phyloP scores from a whole-genome alignment of 805 yeast genomes.

The Ogataea siamensis region DNA sequence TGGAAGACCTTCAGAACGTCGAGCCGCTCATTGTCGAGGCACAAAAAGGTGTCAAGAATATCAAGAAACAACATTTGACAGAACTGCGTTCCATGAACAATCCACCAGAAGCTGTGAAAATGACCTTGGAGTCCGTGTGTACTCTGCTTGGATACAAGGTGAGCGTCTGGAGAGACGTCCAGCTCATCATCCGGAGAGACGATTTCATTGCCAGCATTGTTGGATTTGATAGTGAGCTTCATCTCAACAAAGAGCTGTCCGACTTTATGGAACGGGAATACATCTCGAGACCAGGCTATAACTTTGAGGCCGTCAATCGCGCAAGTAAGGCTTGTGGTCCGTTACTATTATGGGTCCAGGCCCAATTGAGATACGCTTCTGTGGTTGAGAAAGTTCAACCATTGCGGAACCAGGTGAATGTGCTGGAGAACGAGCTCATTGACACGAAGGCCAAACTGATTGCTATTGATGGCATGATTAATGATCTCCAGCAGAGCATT shows the following conservation, averaged over 20 bases:
- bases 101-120: slow-evolving; percentile 85
- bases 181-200: slow-evolving; percentile 73
- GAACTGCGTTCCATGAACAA: slow-evolving; percentile 86
- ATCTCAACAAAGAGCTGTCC: slow-evolving; percentile 53
- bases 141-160: slow-evolving; percentile 70
- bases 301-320: slow-evolving; percentile 69
- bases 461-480: slow-evolving; percentile 81
- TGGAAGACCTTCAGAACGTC: slow-evolving; percentile 65
- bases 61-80: slow-evolving; percentile 87
- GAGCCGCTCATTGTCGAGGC: slow-evolving; percentile 88
- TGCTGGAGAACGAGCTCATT: slow-evolving; percentile 56
- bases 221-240: slow-evolving; percentile 60
- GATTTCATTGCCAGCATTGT: slow-evolving; percentile 86
- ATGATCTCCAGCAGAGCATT: slow-evolving; percentile 67
- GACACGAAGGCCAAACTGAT: slow-evolving; percentile 65
- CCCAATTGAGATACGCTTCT: slow-evolving; percentile 76
- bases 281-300: slow-evolving; percentile 61
- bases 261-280: slow-evolving; percentile 57
- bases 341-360: slow-evolving; percentile 79
- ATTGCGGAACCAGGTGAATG: slow-evolving; percentile 58
- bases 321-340: slow-evolving; percentile 98
- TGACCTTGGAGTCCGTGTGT: slow-evolving; percentile 87
- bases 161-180: slow-evolving; percentile 78
- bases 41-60: slow-evolving; percentile 83
- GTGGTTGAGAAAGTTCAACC: slow-evolving; percentile 76